A percentile compares a stretch with the other conserved stretches of the same genome.
Conservation (phyloP, 1,284 basidiomycete species). For the Neonothopanus nambi region DNA sequence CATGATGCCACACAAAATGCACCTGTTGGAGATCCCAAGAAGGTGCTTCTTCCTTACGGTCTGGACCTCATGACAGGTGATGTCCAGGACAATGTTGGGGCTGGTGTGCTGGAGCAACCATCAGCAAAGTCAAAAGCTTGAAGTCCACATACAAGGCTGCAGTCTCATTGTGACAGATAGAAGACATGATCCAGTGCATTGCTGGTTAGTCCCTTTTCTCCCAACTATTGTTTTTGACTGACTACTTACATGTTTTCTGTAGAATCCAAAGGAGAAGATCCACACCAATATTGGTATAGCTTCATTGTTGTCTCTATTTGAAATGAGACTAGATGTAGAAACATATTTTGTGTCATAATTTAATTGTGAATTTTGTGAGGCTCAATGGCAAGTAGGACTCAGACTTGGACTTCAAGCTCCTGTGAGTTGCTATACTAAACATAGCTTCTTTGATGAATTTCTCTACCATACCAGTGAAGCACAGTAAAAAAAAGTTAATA, state of each 20-base stretch:
- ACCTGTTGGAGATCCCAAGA: constrained; percentile 90
- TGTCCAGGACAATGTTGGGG: constrained; percentile 91
- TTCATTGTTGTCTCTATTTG: too few species aligned
- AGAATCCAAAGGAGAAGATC: constrained; percentile 78
- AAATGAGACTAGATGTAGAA: too few species aligned
- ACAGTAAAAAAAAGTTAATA: too few species aligned
- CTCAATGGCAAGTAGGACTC: too few species aligned
- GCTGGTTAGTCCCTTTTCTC: constrained; percentile 55
- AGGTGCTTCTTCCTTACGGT: constrained; percentile 91
- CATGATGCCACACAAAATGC: constrained; percentile 97
- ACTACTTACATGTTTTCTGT: constrained; percentile 26
- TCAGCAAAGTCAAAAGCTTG: constrained; percentile 95
- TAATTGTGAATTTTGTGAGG: too few species aligned
- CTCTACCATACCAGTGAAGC: too few species aligned
- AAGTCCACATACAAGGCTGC: constrained; percentile 98
- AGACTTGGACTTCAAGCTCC: too few species aligned
- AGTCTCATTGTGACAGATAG: constrained; percentile 92
- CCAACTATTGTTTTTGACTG: constrained; percentile 4
- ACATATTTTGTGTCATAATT: too few species aligned
- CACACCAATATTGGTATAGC: constrained; percentile 44
- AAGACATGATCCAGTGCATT: constrained; percentile 88
- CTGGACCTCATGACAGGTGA: constrained; percentile 94
- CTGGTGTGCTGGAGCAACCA: constrained; percentile 94
- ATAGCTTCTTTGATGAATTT: too few species aligned
- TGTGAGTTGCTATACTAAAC: too few species aligned